Conservation (phyloP, 1,284 basidiomycete genomes). For the Malassezia caprae region DNA sequence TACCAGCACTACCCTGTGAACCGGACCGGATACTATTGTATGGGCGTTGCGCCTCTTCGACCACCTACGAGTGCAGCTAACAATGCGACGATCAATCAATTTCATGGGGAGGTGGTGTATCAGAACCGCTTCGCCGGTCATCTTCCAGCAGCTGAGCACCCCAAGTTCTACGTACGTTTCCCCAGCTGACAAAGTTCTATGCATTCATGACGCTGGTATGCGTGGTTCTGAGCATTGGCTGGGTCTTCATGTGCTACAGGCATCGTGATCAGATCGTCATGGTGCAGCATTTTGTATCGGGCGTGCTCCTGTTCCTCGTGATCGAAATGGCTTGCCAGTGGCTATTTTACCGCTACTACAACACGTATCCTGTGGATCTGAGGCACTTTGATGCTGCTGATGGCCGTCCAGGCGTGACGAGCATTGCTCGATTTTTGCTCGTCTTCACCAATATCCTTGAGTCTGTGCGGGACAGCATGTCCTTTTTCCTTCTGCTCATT, state of each 20-base stretch:
- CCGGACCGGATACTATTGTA: constrained; percentile 87
- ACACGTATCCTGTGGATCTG: constrained; percentile 37
- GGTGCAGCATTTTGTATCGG: constrained; percentile 80
- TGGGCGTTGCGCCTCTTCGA: constrained; percentile 54
- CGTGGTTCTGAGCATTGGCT: constrained; percentile 58
- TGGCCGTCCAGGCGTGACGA: constrained; percentile 25
- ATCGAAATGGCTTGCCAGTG: constrained; percentile 74
- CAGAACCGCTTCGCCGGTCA: constrained; percentile 78
- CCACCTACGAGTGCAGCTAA: constrained; percentile 54
- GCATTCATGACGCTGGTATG: constrained; percentile 71
- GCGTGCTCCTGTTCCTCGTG: constrained; percentile 73
- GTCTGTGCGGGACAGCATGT: constrained; percentile 82
- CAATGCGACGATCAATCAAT: constrained; percentile 57
- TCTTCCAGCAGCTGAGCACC: constrained; percentile 85
- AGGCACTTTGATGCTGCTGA: constrained; percentile 29
- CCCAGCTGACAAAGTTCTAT: constrained; percentile 63
- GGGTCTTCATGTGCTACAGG: constrained; percentile 75
- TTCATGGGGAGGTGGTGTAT: constrained; percentile 72
- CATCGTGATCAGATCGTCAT: constrained; percentile 60
- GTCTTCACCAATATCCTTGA: constrained; percentile 59
- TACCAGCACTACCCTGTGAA: constrained; percentile 60
- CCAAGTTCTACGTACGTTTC: constrained; percentile 77
- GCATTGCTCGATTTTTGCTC: constrained; percentile 32
- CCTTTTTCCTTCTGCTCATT: constrained; percentile 87
- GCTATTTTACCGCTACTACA: constrained; percentile 37